Base-by-base conservation (phyloP, 768 basidiomycete species). In the Boletus coccyginus region DNA sequence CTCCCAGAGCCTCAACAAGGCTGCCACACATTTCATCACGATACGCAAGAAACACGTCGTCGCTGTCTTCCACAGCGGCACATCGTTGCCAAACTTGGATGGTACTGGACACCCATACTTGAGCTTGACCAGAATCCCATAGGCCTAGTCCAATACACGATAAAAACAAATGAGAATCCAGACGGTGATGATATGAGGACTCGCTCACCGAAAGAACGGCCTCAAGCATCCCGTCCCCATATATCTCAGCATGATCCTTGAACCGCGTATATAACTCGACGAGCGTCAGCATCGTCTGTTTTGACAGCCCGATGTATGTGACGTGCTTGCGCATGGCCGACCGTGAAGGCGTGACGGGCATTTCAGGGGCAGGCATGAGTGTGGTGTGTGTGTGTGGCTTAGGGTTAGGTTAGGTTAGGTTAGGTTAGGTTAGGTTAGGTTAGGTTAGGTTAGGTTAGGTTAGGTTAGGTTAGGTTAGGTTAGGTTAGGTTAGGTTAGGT, bases 51-150 rank as follows among this genome's bases (percentile, higher is more conserved):
- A 92, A 64, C 79, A 85, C 13, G 78, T 81, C 3, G 90, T 93
- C n/a, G 93, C 95, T 0, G 93, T 94, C 74, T 94, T 95, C 96
- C 96, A 98, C 3, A 99, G 74, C 0, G 95, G 94, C 21, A 72
- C 74, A 64, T 95, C 96, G 51, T 91, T 87, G 3, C 92, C 93
- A 66, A 85, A 92, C 66, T 88, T 94, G 40, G 89, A 93, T 0
- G 96, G 82, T 0, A 90, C 75, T 0, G 96, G 95, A 69, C 95
- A 97, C 36, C 95, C 93, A 60, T 98, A 96, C 72, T 95, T 95
- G 60, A 98, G 75, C 66, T 94, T 94, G 68, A 98, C 84, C 2
- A 95, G 94, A 35, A 96, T 87, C 5, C 90, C 84, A 63, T 91
- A 94, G 0, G 94, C 88, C 90, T 93, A 24, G 43, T 31, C 42